Base-by-base conservation (phyloP, 2,329 filamentous ascomycete species). In the Dendryphion nanum region DNA sequence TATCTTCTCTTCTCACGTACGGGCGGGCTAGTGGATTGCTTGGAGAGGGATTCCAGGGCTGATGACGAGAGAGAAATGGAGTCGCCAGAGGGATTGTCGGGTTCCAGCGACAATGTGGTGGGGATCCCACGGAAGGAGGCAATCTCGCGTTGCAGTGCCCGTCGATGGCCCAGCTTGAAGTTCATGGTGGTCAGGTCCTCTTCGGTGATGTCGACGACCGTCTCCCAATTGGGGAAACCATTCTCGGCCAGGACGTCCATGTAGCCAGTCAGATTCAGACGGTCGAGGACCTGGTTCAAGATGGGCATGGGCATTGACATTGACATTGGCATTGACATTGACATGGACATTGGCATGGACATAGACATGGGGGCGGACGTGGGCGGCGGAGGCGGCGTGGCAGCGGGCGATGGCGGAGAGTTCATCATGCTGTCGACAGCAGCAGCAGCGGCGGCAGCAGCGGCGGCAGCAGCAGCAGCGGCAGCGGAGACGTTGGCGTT, bases 81-180 rank as follows among this genome's bases (percentile, higher is more conserved):
- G 24, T 55, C 55, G 18, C 24, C 34, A 10, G 51, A 33, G 20
- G 34, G 42, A 14, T 23, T 33, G 2, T 62, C 55, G 6, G 52
- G 36, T 4, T 58, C 55, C 26, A 63, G 47, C 6, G 58, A 54
- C 15, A 55, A 21, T 3, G 51, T 50, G n/a, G 47, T 38, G 2
- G 59, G 58, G 14, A 64, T 21, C 10, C 59, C 59, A 24, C 64
- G 57, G 28, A 48, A 64, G 4, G 61, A 61, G 3, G 65, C 64
- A 32, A 69, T 69, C 34, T 66, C 63, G 35, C 66, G 63, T 45
- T 69, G 65, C 14, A 69, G 45, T 12, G 53, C 44, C 28, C 66
- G 55, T 6, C 66, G 58, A 40, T 68, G 66, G 35, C 66, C 65
- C 4, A 67, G 53, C 44, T 69, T 68, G 54, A 69, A 66, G 30